Base-by-base conservation (phyloP, 208 protist species). In the Vickermania ingenoplastis region DNA sequence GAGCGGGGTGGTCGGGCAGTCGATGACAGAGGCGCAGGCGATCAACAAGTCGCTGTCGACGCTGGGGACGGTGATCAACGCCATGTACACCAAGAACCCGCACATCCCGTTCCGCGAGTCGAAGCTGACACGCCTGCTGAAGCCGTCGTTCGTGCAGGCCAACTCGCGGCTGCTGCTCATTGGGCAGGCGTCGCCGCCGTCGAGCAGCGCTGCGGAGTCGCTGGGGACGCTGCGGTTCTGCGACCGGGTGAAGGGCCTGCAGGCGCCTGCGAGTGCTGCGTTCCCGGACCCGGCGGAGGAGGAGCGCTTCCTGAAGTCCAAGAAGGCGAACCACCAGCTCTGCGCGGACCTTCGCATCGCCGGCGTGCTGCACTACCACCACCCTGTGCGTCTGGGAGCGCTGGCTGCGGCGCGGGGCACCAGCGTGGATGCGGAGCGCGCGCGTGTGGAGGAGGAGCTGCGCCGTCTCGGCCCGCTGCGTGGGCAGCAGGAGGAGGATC, bases 71-170 rank as follows among this genome's bases (percentile, higher is more conserved):
- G 82, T 86, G 31, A 92, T 96, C 41, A 89, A 92, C 59, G 83
- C 88, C 52, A 86, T 96, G 73, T 83, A 92, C 57, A 29, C 50
- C 3, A 81, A 73, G 31, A 90, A 95, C 69, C 57, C 75, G 27
- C 22, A 57, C n/a, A 64, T 96, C 49, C 91, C 89, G 0, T 96
- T 94, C 52, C 74, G 93, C 29, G 91, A 97, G 41, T 89, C 77
- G 3, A 97, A 96, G 69, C 83, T 98, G 31, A 98, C 94, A 1
- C 83, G 88, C 61, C 65, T 98, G 41, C 86, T 98, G 4, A 89
- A 87, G 70, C 66, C 63, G 0, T 83, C 77, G 26, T 81, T 95
- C 59, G 67, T 82, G 0, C 83, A 92, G 30, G 56, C 66, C 0
- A 79, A 41, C 0, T 81, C 77, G 21, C 77, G 81, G 0, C 71